Conservation (phyloP, 192 early-diverging fungal genomes). For the Mycoemilia scoparia region DNA sequence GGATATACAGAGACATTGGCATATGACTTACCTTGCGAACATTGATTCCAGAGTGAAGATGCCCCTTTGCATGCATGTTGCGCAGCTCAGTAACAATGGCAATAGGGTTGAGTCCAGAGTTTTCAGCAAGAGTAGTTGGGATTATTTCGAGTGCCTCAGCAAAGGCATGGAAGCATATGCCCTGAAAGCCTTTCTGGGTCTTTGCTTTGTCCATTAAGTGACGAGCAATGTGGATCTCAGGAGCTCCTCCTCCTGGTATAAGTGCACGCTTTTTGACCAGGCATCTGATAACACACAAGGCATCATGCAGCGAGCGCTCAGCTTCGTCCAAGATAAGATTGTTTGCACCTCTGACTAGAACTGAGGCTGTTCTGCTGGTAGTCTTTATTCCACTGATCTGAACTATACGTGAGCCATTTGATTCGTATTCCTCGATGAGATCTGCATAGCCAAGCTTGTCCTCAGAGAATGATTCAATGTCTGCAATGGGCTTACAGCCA, state of each 20-base stretch:
- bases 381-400: slow-evolving; percentile 86
- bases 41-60: slow-evolving; percentile 92
- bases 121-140: slow-evolving; percentile 92
- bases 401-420: slow-evolving; percentile 74
- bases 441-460: slow-evolving; percentile 97
- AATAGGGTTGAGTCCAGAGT: slow-evolving; percentile 94
- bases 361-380: slow-evolving; percentile 81
- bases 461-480: slow-evolving; percentile 96
- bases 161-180: slow-evolving; percentile 94
- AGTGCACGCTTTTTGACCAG: slow-evolving; percentile 93
- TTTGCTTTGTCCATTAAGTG: slow-evolving; percentile 71
- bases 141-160: slow-evolving; percentile 95
- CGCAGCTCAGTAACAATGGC: slow-evolving; percentile 92
- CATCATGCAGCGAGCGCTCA: slow-evolving; percentile 94
- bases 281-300: slow-evolving; percentile 95
- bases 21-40: slow-evolving; percentile 96
- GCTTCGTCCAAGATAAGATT: slow-evolving; percentile 91
- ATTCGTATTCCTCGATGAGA: slow-evolving; percentile 77
- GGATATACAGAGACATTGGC: no score
- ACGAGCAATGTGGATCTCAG: slow-evolving; percentile 89
- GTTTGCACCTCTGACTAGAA: slow-evolving; percentile 92
- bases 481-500: slow-evolving; percentile 97
- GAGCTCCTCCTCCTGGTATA: slow-evolving; percentile 95
- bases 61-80: slow-evolving; percentile 84
- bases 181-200: slow-evolving; percentile 83